Evolutionary conservation across 2,329 filamentous ascomycete species (phyloP), one percentile per base, ranked within the genome.

Genomic region (Epichloe hybrida): DNA sequence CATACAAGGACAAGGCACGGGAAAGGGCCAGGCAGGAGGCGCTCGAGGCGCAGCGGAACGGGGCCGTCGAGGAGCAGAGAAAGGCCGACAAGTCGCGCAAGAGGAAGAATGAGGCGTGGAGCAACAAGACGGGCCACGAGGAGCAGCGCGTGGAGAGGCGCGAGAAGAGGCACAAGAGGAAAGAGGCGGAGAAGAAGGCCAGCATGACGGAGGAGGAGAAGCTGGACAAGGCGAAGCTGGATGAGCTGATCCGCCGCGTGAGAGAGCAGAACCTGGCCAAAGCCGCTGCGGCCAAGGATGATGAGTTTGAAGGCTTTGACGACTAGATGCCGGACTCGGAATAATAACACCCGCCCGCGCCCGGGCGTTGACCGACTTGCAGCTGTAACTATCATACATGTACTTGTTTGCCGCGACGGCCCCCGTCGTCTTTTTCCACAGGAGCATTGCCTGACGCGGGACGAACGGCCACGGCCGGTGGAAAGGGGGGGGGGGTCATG

Each of bases 181-280:
- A 77, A 53, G 83, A 89, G 55, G 78, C 79, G 9, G 79, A 83
- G 63, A 72, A 72, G 55, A 69, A 74, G 61, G 75, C 78, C 34
- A 75, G 72, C 53, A 81, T 91, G 79, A 86, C 80, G n/a, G 80
- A 84, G 3, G 79, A 81, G 52, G 81, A 89, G 66, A 82, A 75
- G 67, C 67, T 72, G 36, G 75, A 83, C 63, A 74, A 81, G 57
- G 72, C 67, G 57, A 77, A 86, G 63, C 73, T 88, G 12, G 72
- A 84, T 56, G 69, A 73, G 11, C 70, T 90, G 70, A 73, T 90
- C 46, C 71, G 73, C 23, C 68, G 82, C 60, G 75, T 90, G n/a
- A 73, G 81, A 58, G 69, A 64, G 61, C 70, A 76, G 65, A 84
- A 82, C 56, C 58, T 65, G 49, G 69, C 66, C 51, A 74, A 74